phyloP scores from a whole-genome alignment of 2,329 filamentous ascomycete species.

The Coleophoma eucalyptorum region DNA sequence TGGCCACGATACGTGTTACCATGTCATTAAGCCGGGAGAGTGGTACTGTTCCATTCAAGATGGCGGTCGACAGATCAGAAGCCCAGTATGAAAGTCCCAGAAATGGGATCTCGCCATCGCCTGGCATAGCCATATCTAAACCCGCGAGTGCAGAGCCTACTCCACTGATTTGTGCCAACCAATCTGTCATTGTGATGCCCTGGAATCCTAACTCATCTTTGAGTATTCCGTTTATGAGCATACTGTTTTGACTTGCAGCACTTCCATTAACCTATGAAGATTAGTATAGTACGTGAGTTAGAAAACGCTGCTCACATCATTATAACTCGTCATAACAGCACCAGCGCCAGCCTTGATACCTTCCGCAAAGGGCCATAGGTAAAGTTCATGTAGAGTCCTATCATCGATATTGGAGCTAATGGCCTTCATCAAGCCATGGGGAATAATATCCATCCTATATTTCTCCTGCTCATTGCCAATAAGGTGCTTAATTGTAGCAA shows the following conservation, averaged over 20 bases:
- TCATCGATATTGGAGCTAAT: conserved; percentile 50
- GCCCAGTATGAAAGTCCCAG: conserved; percentile 48
- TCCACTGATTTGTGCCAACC: conserved; percentile 51
- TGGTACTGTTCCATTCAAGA: conserved; percentile 54
- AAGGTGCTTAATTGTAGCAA: conserved; percentile 54
- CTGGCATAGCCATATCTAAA: conserved; percentile 69
- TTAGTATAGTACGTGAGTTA: no score
- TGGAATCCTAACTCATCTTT: conserved; percentile 75
- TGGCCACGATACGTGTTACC: conserved; percentile 52
- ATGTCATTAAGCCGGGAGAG: conserved; percentile 52
- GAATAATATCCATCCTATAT: conserved; percentile 25
- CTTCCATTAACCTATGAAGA: conserved; percentile 28
- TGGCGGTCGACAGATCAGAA: conserved; percentile 47
- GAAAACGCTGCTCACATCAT: conserved; percentile 38
- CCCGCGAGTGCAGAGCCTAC: conserved; percentile 58
- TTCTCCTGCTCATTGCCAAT: conserved; percentile 44
- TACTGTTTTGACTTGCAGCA: conserved; percentile 57
- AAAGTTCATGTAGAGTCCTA: conserved; percentile 56
- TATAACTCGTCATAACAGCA: conserved; percentile 70
- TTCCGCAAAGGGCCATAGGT: conserved; percentile 54
- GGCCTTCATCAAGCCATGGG: conserved; percentile 28
- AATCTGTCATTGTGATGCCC: conserved; percentile 32
- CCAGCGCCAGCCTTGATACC: conserved; percentile 68
- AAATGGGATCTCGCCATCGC: conserved; percentile 48
- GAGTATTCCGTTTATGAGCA: conserved; percentile 60